Percentiles rank a stretch among this genome's conserved stretches.
These are phyloP conservation scores for Fusarium floridanum DNA, from an alignment of 2,329 filamentous ascomycete genomes.

Conservation along the genomic window DNA sequence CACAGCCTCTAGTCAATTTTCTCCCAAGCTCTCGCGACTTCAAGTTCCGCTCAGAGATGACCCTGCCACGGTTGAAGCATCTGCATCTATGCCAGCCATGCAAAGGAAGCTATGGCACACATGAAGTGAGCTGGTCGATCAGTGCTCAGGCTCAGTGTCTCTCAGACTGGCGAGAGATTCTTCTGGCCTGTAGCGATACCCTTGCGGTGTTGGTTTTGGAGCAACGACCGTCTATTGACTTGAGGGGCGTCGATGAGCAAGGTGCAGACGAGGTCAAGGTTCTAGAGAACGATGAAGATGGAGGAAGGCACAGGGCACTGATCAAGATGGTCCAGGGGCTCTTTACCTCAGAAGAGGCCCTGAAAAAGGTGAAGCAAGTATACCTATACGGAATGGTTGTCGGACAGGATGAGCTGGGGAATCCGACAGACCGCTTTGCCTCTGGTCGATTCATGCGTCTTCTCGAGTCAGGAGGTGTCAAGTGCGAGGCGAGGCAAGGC, in stretches of 20 bases:
- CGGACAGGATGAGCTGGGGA: fast-evolving
- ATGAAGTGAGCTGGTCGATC: conserved; percentile 18
- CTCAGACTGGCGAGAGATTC: conserved; percentile 2
- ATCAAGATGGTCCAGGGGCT: background rate
- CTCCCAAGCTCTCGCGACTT: background rate
- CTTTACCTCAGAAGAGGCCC: background rate
- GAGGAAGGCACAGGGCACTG: background rate
- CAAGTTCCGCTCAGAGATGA: background rate
- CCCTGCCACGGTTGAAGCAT: conserved; percentile 2
- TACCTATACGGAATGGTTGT: conserved; percentile 22
- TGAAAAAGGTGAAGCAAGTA: background rate
- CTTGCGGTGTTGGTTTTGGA: conserved; percentile 29
- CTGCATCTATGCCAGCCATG: conserved; percentile 15
- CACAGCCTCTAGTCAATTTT: conserved; percentile 16
- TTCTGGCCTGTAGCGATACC: background rate
- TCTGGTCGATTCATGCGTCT: background rate
- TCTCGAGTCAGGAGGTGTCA: background rate
- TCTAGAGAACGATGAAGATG: background rate
- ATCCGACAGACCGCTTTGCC: background rate
- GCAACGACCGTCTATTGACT: conserved; percentile 17
- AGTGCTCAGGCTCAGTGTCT: background rate
- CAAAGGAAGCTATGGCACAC: background rate
- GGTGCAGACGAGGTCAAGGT: conserved; percentile 18
- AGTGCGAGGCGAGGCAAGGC: conserved; percentile 26
- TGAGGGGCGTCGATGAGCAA: conserved; percentile 1